phyloP scores from a whole-genome alignment of 2,329 filamentous ascomycete species.

The Colletotrichum sp. region DNA sequence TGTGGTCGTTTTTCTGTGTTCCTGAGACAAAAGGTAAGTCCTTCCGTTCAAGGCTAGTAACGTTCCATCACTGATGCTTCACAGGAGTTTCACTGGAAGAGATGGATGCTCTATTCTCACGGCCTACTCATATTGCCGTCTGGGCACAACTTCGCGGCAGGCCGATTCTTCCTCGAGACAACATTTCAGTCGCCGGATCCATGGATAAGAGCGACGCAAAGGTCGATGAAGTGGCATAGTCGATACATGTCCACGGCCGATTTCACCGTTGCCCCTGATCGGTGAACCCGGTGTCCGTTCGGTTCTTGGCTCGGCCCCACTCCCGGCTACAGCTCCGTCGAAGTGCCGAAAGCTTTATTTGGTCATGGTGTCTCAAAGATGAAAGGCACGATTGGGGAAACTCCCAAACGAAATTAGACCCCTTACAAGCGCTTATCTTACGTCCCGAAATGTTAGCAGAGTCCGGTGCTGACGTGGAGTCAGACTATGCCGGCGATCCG shows the following conservation, averaged over 20 bases:
- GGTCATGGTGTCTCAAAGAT: background rate
- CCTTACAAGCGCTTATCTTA: background rate
- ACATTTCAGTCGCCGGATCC: background rate
- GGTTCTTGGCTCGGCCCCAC: background rate
- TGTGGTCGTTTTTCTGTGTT: constrained; percentile 53
- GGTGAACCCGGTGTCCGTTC: background rate
- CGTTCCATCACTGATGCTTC: background rate
- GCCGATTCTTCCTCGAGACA: background rate
- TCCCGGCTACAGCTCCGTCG: background rate
- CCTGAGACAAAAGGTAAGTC: constrained; percentile 53
- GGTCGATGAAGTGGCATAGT: background rate
- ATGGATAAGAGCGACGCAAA: background rate
- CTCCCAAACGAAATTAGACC: background rate
- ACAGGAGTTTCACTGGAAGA: constrained; percentile 49
- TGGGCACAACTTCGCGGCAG: constrained; percentile 26
- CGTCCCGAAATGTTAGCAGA: background rate
- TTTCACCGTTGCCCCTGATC: background rate
- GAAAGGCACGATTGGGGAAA: background rate
- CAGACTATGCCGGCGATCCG: background rate
- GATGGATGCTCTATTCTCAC: constrained; percentile 42
- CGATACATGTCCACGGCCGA: fast-evolving
- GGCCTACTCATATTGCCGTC: constrained; percentile 32
- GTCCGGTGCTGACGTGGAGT: background rate
- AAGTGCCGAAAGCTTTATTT: background rate
- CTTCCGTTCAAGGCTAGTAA: background rate